A percentile compares a stretch with the other conserved stretches of the same genome.
These are phyloP conservation scores for Notholithocarpus densiflorus DNA, from an alignment of 306 rosid genomes.

Conservation along the genomic window DNA sequence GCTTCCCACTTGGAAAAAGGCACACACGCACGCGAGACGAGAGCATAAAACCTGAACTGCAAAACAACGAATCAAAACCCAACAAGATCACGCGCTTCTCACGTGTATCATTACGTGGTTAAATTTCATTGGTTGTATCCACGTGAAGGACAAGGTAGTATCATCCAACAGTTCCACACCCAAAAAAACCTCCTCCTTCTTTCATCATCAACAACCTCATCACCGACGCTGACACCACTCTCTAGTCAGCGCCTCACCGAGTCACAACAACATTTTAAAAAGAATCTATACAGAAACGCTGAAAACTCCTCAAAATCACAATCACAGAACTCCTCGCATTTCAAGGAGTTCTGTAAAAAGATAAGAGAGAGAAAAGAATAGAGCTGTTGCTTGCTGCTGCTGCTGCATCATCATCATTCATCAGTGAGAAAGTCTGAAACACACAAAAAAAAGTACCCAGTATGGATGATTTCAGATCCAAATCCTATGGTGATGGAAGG, in stretches of 20 bases:
- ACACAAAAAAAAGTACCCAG: too few relatives aligned
- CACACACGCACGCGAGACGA: too few relatives aligned
- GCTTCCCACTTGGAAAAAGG: too few relatives aligned
- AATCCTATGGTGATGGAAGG: constrained; percentile 63
- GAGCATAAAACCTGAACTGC: too few relatives aligned
- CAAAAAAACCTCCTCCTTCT: not conserved
- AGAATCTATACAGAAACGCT: too few relatives aligned
- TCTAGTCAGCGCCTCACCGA: constrained; percentile 25
- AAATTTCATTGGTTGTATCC: not conserved
- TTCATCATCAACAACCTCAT: not conserved
- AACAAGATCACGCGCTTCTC: too few relatives aligned
- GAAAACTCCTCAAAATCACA: too few relatives aligned
- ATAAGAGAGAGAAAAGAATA: not conserved
- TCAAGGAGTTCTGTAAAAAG: not conserved
- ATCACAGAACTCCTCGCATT: too few relatives aligned
- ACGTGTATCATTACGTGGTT: not conserved
- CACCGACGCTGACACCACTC: constrained; percentile 7
- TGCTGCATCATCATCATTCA: too few relatives aligned
- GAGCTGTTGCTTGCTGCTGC: not conserved
- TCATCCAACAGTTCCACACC: not conserved
- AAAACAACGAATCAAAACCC: too few relatives aligned
- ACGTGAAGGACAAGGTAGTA: not conserved
- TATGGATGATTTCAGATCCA: constrained; percentile 76
- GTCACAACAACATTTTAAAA: too few relatives aligned
- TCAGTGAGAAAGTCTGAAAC: too few relatives aligned